Base-by-base conservation (phyloP, 257 asterid species). In the Catharanthus roseus region DNA sequence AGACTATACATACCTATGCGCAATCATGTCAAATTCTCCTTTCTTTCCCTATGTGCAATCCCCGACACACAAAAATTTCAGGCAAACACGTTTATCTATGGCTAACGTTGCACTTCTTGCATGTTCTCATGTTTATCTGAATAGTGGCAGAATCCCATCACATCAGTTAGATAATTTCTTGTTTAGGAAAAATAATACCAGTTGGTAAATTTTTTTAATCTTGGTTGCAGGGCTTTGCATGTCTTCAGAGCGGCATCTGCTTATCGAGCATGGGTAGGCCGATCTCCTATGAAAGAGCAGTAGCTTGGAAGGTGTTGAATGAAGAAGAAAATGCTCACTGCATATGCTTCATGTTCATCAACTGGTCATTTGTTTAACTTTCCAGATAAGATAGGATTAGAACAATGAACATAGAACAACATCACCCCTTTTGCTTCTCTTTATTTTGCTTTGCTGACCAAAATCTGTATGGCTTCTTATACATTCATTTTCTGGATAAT, bases 241-340 rank as follows among this genome's bases (percentile, higher is more conserved):
- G 85, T 70, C 83, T 81, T 65, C 84, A 84, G 74, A 73, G 88
- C 41, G 84, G 88, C 13, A 84, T 84, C 64, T 81, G 84, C 63
- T 31, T 84, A 77, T 84, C 88, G 9, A 84, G 88, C 67, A 84
- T 84, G 88, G 83, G 85, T 12, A 77, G 88, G 66, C 85, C 84
- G 6, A 73, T 84, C 31, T 76, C 88, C 0, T 84, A 81, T 15
- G 88, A 84, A 78, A 84, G 82, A 54, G 85, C 85, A 44, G 82
- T 84, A 34, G 85, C 88, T 18, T 84, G 88, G 88, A 84, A 84
- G 68, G 88, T 84, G 69, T 72, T 93, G 90, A 85, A 90, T 38
- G 96, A 89, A 38, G 96, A 87, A 65, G 96, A 93, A 82, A 86
- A 86, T 62, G 88, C 91, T 0, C 97, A 93, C 73, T 93, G 97